These are phyloP conservation scores for Panicum hallii DNA, from an alignment of 202 grass and related monocot genomes.

Conservation along the genomic window DNA sequence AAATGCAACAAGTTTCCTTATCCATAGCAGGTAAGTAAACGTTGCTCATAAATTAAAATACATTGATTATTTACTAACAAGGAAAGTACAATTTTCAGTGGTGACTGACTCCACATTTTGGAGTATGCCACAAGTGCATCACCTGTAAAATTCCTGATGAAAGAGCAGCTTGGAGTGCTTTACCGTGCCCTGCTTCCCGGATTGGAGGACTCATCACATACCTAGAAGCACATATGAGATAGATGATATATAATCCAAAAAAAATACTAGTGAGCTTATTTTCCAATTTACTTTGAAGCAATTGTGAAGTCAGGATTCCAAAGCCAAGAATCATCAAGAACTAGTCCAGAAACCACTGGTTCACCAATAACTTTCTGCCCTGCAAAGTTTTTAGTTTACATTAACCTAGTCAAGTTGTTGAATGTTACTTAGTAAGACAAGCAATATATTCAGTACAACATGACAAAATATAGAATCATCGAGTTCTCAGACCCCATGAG, in stretches of 20 bases:
- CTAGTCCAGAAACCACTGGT: conserved; percentile 92
- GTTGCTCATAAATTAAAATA: background rate
- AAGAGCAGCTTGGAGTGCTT: conserved; percentile 89
- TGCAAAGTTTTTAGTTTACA: conserved; percentile 46
- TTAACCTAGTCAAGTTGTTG: conserved; percentile 23
- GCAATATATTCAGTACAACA: conserved; percentile 10
- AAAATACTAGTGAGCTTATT: conserved; percentile 31
- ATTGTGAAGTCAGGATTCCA: conserved; percentile 88
- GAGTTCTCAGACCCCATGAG: background rate
- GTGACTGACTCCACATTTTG: background rate
- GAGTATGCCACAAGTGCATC: conserved; percentile 10
- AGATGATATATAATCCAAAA: conserved; percentile 27
- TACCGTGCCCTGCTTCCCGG: conserved; percentile 80
- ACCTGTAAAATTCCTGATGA: conserved; percentile 95
- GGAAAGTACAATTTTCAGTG: conserved; percentile 1
- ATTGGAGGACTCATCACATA: conserved; percentile 99
- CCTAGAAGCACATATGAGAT: conserved; percentile 61
- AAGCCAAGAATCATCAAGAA: conserved; percentile 97
- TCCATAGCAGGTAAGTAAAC: conserved; percentile 1
- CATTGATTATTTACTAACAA: background rate
- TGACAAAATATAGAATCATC: background rate
- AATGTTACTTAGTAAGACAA: conserved; percentile 34
- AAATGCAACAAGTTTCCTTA: background rate
- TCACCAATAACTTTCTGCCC: conserved; percentile 93
- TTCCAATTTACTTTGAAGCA: conserved; percentile 73